Base-by-base conservation (phyloP, 495 filamentous ascomycete species). In the Penicillium ochrochloron region DNA sequence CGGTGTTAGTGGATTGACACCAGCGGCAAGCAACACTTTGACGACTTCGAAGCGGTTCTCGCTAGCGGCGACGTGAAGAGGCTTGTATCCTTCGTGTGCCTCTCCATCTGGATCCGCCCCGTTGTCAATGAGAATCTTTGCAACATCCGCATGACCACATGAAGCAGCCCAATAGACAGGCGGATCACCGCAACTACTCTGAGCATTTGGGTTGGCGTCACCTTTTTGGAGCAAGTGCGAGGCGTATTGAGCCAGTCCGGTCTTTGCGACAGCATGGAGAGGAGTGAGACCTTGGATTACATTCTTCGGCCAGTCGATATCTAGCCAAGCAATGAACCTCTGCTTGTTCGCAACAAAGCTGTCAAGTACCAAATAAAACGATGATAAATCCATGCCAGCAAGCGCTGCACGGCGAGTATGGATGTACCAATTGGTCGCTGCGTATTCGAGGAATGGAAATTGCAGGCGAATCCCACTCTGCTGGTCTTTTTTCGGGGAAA, bases 11-110 rank as follows among this genome's bases (percentile, higher is more conserved):
- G 73, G 74, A 64, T 73, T 50, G 21, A 70, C 70, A 39, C 75
- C 75, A 39, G 70, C 70, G 21, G 57, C 54, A 42, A 77, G 65
- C 33, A 77, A 52, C 25, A 61, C 48, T 41, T 52, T 66, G 23
- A 74, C 66, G 17, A 71, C 65, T 10, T 67, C 65, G 17, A 50
- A 33, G 25, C 66, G 69, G 19, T 72, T 71, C 3, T 60, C 31
- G 15, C 15, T 57, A 12, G 72, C 74, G 44, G 75, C 76, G 21
- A 59, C 15, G 60, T 79, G 74, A 27, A 78, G 50, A 7, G 74
- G 72, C 44, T 67, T 69, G 9, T 60, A 50, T 56, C 75, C 72
- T 48, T 54, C 12, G 21, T 59, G 29, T 14, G 65, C 65, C 23
- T 69, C 50, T 33, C 14, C 50, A 57, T 72, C 65, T 5, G 65